Evolutionary conservation across 306 rosid species (phyloP).

Genomic region (Vachellia collinsii): DNA sequence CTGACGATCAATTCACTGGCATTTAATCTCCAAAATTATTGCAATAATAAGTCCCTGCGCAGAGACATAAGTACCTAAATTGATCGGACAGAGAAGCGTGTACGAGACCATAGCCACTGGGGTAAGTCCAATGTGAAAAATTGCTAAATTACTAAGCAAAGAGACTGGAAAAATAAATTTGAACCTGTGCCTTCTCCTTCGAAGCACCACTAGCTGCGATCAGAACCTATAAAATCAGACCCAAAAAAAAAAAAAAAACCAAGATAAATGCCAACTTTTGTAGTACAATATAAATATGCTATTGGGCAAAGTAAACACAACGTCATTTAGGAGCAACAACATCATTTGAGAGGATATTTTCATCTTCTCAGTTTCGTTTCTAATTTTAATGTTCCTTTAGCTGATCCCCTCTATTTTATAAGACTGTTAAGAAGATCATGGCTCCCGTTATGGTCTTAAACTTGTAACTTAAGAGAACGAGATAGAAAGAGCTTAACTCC

Average conservation of each 20-base stretch:
- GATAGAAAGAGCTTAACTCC: conserved; percentile 10
- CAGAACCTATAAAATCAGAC: conserved; percentile 66
- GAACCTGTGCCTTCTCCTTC: conserved; percentile 95
- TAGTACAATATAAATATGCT: conserved; percentile 4
- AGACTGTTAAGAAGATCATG: neutral
- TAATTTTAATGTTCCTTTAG: neutral
- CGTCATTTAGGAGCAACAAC: neutral
- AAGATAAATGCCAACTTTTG: conserved; percentile 28
- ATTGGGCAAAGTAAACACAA: conserved; percentile 4
- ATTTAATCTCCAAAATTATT: neutral
- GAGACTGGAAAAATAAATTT: conserved; percentile 26
- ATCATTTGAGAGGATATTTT: neutral
- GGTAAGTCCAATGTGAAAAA: neutral
- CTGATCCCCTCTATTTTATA: neutral
- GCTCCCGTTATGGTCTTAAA: neutral
- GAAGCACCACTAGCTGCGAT: conserved; percentile 80
- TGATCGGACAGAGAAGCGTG: conserved; percentile 23
- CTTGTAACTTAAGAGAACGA: neutral
- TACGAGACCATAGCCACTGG: too few relatives aligned
- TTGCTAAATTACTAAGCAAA: neutral
- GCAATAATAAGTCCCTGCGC: neutral
- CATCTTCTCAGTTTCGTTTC: neutral
- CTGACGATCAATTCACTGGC: conserved; percentile 8
- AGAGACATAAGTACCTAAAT: neutral
- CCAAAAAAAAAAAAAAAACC: conserved; percentile 2